Conservation (phyloP, 1,139 yeast species). For the Suhomyces anneliseae region DNA sequence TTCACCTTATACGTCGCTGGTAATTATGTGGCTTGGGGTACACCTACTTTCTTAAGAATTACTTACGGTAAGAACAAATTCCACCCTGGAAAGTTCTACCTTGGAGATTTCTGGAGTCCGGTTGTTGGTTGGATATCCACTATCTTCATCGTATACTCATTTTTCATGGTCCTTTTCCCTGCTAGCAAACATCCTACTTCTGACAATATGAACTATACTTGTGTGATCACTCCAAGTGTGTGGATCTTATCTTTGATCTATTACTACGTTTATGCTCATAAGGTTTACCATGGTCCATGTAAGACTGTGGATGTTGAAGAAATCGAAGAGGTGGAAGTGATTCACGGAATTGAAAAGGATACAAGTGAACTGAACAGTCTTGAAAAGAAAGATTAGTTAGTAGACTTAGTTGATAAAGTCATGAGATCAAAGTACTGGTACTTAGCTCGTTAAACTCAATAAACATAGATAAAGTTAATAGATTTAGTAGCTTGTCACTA, state of each 20-base stretch:
- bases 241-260: slow-evolving; percentile 44
- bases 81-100: slow-evolving; percentile 63
- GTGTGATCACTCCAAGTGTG: slow-evolving; percentile 49
- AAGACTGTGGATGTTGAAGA: slow-evolving; percentile 25
- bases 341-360: background rate
- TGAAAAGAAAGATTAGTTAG: background rate
- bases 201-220: slow-evolving; percentile 58
- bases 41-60: slow-evolving; percentile 53
- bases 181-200: slow-evolving; percentile 32
- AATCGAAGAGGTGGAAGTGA: slow-evolving; percentile 13
- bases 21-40: slow-evolving; percentile 59
- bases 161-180: slow-evolving; percentile 51
- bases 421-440: no score
- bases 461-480: no score
- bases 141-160: slow-evolving; percentile 35
- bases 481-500: background rate
- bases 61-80: slow-evolving; percentile 49
- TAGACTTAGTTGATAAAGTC: background rate
- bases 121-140: slow-evolving; percentile 41
- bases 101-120: slow-evolving; percentile 51
- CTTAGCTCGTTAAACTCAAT: no score
- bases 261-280: slow-evolving; percentile 47
- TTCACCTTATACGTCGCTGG: slow-evolving; percentile 63
- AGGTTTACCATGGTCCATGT: slow-evolving; percentile 51
- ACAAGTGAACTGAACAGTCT: background rate